Base-by-base conservation (phyloP, 2,329 filamentous ascomycete genomes). In the Orbilia blumenaviensis region DNA sequence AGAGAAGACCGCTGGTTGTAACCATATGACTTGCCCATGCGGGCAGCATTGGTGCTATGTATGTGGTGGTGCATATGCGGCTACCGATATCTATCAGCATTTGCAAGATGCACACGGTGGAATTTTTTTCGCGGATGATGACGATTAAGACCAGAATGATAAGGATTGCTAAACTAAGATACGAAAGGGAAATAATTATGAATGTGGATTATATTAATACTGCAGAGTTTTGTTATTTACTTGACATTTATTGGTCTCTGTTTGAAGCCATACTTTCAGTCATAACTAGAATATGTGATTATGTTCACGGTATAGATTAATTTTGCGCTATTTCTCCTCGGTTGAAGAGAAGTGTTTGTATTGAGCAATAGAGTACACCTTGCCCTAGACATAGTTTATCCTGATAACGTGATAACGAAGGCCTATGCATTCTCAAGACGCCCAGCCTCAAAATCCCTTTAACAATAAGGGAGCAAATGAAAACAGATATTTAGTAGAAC, bases 41-140 rank as follows among this genome's bases (percentile, higher is more conserved):
- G 74, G 73, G 4, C 50, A 68, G 7, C 81, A 85, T 68, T 85
- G 84, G 84, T 85, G 84, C 66, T 85, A 82, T 80, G 79, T 81
- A 9, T 85, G 83, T 76, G 83, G 84, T 0, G 71, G 81, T 71
- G 75, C 78, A 14, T 81, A 80, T 10, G 72, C 75, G 2, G 54
- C 60, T 1, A 38, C 48, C 0, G 52, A 74, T 1, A 83, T 86
- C 23, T 85, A 85, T 73, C 9, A 32, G 0, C 84, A 85, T 69
- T 83, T 85, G 78, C 61, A 52, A 3, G 18, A 42, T 9, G 80
- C 66, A 18, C 83, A 85, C 75, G 81, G 81, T 0, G 83, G 82
- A 1, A 42, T 63, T 27, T 68, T 66, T 42, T 54, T 46, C 14
- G 18, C 25, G 5, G 50, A 46, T n/a, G 56, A 61, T 27, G 46